Percentiles rank a stretch among this genome's conserved stretches.
phyloP scores from a whole-genome alignment of 805 yeast genomes.

The Ogataea ramenticola region DNA sequence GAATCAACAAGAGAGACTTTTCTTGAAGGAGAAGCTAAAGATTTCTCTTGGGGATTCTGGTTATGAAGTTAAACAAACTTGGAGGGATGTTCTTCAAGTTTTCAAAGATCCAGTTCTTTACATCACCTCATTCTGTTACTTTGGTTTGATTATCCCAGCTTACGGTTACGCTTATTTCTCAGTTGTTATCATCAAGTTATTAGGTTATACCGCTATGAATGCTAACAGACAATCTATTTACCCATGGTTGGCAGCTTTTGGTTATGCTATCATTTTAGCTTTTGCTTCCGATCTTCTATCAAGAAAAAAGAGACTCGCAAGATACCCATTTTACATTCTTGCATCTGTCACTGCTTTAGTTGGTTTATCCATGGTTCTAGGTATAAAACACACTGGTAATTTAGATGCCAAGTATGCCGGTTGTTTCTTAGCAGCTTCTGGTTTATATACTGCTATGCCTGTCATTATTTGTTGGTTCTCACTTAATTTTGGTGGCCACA shows the following conservation, averaged over 20 bases:
- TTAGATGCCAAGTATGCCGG: conserved; percentile 50
- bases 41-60: conserved; percentile 45
- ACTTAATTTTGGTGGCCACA: conserved; percentile 40
- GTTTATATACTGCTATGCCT: conserved; percentile 63
- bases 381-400: conserved; percentile 25
- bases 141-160: conserved; percentile 62
- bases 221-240: conserved; percentile 81
- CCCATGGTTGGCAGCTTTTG: conserved; percentile 79
- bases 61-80: conserved; percentile 38
- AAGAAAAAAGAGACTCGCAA: conserved; percentile 10
- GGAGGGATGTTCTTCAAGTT: conserved; percentile 36
- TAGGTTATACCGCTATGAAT: conserved; percentile 61
- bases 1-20: conserved; percentile 42
- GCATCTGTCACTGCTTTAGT: conserved; percentile 32
- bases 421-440: conserved; percentile 51
- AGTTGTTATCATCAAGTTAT: conserved; percentile 51
- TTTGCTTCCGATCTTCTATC: conserved; percentile 48
- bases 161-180: conserved; percentile 74
- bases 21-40: conserved; percentile 52
- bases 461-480: conserved; percentile 60
- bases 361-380: conserved; percentile 53
- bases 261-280: conserved; percentile 56
- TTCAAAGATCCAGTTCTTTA: conserved; percentile 57
- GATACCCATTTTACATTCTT: conserved; percentile 36
- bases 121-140: conserved; percentile 53